A percentile compares a stretch with the other conserved stretches of the same genome.
These are phyloP conservation scores for Dionaea muscipula DNA, from an alignment of 179 eudicot genomes.

Conservation along the genomic window DNA sequence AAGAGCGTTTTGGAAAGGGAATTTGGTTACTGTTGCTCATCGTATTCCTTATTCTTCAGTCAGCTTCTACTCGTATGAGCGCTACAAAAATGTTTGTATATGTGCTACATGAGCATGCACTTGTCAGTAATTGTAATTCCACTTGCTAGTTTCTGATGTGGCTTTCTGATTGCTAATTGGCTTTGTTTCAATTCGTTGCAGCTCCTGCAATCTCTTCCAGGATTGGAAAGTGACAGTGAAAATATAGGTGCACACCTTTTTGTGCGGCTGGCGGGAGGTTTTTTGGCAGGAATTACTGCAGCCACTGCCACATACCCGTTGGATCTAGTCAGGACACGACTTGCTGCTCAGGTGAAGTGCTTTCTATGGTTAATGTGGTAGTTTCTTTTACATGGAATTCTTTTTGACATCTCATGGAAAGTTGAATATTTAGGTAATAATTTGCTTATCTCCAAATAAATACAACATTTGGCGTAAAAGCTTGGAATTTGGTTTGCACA, in stretches of 20 bases:
- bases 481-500: too few relatives aligned
- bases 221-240: conserved; percentile 42
- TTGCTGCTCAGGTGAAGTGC: conserved; percentile 73
- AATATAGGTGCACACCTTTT: conserved; percentile 52
- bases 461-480: too few relatives aligned
- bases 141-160: conserved; percentile 1
- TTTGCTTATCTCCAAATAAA: too few relatives aligned
- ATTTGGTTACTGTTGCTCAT: conserved; percentile 61
- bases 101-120: conserved; percentile 18
- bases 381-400: too few relatives aligned
- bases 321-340: conserved; percentile 92
- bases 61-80: conserved; percentile 62
- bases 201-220: conserved; percentile 50
- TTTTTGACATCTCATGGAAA: too few relatives aligned
- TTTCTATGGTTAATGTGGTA: too few relatives aligned
- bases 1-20: conserved; percentile 73
- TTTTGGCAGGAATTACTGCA: conserved; percentile 88
- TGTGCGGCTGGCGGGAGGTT: conserved; percentile 70
- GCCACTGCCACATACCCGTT: conserved; percentile 80
- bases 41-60: conserved; percentile 68
- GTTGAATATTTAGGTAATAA: too few relatives aligned
- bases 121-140: neutral
- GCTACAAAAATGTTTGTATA: conserved; percentile 68
- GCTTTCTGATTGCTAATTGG: conserved; percentile 1
- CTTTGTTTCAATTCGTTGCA: conserved; percentile 18